These are phyloP conservation scores for Podila clonocystis DNA, from an alignment of 192 early-diverging fungal species.

Conservation along the genomic window DNA sequence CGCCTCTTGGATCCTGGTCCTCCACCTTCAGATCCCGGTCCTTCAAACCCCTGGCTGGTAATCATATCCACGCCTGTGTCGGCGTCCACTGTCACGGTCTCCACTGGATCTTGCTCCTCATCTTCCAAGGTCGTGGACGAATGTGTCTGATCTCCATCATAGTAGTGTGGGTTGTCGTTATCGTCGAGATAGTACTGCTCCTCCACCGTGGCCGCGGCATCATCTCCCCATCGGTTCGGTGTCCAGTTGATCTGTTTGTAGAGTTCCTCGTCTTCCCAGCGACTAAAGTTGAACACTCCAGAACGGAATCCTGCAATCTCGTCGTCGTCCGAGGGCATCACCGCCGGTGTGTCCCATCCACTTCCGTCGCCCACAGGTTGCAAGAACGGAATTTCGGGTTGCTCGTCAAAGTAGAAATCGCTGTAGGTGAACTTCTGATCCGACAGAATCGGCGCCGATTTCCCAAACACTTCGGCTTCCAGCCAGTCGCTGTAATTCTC, in stretches of 20 bases:
- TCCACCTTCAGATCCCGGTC: conserved; percentile 5
- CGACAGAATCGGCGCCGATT: conserved; percentile 8
- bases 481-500: conserved; percentile 77
- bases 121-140: background rate
- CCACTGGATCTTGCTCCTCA: conserved; percentile 13
- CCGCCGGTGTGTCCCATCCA: conserved; percentile 53
- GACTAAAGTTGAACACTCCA: conserved; percentile 24
- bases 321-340: conserved; percentile 42
- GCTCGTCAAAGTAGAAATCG: conserved; percentile 54
- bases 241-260: conserved; percentile 52
- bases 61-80: conserved; percentile 32
- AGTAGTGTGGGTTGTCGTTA: background rate
- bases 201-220: conserved; percentile 24
- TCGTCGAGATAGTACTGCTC: conserved; percentile 46
- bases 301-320: conserved; percentile 5
- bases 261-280: conserved; percentile 44
- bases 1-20: conserved; percentile 12
- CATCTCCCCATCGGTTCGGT: conserved; percentile 28
- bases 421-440: conserved; percentile 40
- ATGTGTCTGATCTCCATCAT: background rate
- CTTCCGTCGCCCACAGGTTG: conserved; percentile 35
- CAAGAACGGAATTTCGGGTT: conserved; percentile 9
- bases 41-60: conserved; percentile 11
- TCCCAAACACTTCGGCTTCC: conserved; percentile 62
- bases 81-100: conserved; percentile 19